Evolutionary conservation across 225 moss, liverwort and hornwort genomes (phyloP), one percentile per base, ranked within the genome.

Genomic region (Pleurozium schreberi): DNA sequence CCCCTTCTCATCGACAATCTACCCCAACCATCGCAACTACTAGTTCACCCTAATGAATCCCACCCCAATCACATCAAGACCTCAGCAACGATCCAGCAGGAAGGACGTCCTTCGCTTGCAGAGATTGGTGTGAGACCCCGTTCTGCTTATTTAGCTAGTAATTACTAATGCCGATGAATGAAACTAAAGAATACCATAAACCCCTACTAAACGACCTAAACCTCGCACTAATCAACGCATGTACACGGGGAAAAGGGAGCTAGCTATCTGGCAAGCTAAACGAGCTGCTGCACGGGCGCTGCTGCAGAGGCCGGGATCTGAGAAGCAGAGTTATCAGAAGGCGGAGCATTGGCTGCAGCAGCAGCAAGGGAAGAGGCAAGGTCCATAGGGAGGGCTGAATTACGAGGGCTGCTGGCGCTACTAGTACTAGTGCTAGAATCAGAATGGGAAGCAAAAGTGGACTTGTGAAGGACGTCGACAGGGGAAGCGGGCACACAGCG

Each of bases 401-500:
- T 86, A 81, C 93, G 93, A 87, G 95, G 95, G 91, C 96, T 96
- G 90, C 96, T 95, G 88, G 92, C 93, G 92, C 95, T 95, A 90
- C 97, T 95, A 69, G 90, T 95, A 82, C 92, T 90, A 87, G 93
- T 90, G 93, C 96, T 97, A 87, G 96, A 98, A 91, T 96, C 97
- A 91, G 97, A 97, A 76, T 92, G 94, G 91, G 95, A 96, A 78
- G 93, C 96, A 90, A 93, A 97, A 73, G 93, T 96, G 90, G 94
- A 94, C 92, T 96, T 96, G 92, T 97, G 94, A 70, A 98, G 95
- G 91, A 97, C 96, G 95, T 95, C 98, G 85, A 97, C 93, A 93
- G 97, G 95, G 88, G 96, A 97, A 81, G 95, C 90, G 83, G 88
- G 88, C 36, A 88, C 64, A 75, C 66, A 62, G 53, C 67, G 33